phyloP scores from a whole-genome alignment of 2,329 filamentous ascomycete species.

The Emmonsiellopsis sp. region DNA sequence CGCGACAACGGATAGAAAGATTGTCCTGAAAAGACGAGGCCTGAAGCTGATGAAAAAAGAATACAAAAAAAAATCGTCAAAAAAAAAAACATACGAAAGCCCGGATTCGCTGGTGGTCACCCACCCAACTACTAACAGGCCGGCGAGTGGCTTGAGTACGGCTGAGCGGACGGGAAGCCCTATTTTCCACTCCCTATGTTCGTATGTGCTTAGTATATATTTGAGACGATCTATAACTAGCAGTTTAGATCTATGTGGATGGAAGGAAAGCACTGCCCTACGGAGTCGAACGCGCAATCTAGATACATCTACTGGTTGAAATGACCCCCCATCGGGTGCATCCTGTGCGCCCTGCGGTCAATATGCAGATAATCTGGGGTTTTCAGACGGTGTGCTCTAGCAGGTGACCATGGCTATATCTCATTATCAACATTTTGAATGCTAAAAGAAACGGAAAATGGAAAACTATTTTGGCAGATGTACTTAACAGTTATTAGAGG shows the following conservation, averaged over 20 bases:
- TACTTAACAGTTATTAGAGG: background rate
- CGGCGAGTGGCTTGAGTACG: conserved; percentile 38
- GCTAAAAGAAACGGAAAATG: too few species aligned
- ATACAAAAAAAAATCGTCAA: conserved; percentile 3
- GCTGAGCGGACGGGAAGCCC: conserved; percentile 39
- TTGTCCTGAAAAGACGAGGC: background rate
- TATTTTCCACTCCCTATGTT: conserved; percentile 37
- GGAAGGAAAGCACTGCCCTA: too few species aligned
- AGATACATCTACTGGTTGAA: too few species aligned
- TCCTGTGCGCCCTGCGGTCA: too few species aligned
- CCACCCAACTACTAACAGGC: conserved; percentile 37
- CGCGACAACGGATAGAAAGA: background rate
- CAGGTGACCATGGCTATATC: too few species aligned
- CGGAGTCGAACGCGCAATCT: too few species aligned
- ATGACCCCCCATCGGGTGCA: too few species aligned
- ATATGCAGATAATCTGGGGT: too few species aligned
- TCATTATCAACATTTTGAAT: too few species aligned
- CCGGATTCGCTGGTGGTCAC: conserved; percentile 37
- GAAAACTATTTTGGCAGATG: too few species aligned
- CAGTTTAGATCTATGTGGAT: background rate
- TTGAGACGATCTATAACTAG: conserved; percentile 8
- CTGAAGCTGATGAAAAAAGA: background rate
- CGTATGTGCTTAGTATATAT: conserved; percentile 20
- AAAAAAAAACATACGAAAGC: conserved; percentile 31
- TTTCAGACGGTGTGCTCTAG: too few species aligned